A percentile compares a stretch with the other conserved stretches of the same genome.
Conservation (phyloP, 192 early-diverging fungal species). For the Obelidium mucronatum region DNA sequence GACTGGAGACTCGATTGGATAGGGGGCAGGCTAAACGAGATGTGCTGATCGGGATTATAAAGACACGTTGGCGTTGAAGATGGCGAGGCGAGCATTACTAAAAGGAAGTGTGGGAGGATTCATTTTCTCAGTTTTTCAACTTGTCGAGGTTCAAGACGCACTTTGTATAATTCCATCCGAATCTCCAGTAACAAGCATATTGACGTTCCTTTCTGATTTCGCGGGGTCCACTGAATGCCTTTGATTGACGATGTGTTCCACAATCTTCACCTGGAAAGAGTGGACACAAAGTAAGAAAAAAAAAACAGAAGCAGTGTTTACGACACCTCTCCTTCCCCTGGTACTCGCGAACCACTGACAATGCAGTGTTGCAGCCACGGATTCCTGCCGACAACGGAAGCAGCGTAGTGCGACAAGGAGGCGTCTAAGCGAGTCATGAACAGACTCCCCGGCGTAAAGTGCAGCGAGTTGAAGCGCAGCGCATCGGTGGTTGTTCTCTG, state of each 20-base stretch:
- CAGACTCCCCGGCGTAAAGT: slow-evolving; percentile 13
- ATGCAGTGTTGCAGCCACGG: background rate
- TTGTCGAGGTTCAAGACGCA: background rate
- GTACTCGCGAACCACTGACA: slow-evolving; percentile 10
- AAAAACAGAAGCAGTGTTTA: background rate
- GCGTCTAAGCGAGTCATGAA: slow-evolving; percentile 18
- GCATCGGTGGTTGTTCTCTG: slow-evolving; percentile 19
- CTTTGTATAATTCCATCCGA: slow-evolving; percentile 13
- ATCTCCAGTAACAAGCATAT: slow-evolving; percentile 16
- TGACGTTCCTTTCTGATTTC: background rate
- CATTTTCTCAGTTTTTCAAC: no score
- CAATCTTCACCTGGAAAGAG: background rate
- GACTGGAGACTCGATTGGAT: background rate
- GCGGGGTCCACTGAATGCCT: background rate
- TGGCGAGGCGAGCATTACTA: no score
- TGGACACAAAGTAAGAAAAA: background rate
- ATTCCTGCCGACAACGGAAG: background rate
- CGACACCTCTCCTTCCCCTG: slow-evolving; percentile 18
- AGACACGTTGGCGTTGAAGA: background rate
- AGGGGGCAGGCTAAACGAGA: background rate
- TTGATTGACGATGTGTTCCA: background rate
- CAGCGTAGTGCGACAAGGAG: background rate
- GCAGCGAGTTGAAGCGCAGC: slow-evolving; percentile 12
- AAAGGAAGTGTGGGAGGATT: no score
- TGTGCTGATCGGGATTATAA: slow-evolving; percentile 7